Evolutionary conservation across 805 yeast species (phyloP), one percentile per base, ranked within the genome.

Genomic region (Monosporozyma unispora): DNA sequence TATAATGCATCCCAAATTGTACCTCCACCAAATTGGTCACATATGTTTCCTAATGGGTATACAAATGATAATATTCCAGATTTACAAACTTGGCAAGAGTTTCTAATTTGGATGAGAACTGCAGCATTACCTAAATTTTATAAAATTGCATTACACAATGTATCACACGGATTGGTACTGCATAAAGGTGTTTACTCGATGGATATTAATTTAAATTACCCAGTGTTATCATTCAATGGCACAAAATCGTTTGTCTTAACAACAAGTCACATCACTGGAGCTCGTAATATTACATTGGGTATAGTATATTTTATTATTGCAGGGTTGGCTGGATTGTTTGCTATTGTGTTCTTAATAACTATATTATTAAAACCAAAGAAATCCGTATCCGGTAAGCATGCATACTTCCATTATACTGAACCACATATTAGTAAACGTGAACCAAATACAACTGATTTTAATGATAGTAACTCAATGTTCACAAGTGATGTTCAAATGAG

Each of bases 91-190:
- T 81, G 87, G 87, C 77, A 75, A 51, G 81, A 80, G 51, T 76
- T 86, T 52, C 90, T 85, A 60, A 83, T 85, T 56, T 86, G 95
- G 95, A 84, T 85, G 91, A 76, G 87, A 54, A 89, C 97, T 1
- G 96, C 98, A 0, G 97, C 95, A 0, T 72, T 93, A 54, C 95
- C 98, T 18, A 79, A 82, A 6, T 91, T 93, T 61, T 80, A 84
- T 73, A 91, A 93, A 64, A 69, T 88, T 39, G 89, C 88, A 43
- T 76, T 84, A 44, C 35, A 44, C 9, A 44, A 29, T 19, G 42
- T 39, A 2, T 39, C 42, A 4, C 16, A 21, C 22, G 42, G 42
- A 19, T 39, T 21, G 12, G 83, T 80, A 1, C 64, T 91, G 52
- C 52, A 62, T 1, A 70, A 77, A 12, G 98, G 98, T 2, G 76